Evolutionary conservation across 345 rosid species (phyloP).

Genomic region (Gossypium raimondii): DNA sequence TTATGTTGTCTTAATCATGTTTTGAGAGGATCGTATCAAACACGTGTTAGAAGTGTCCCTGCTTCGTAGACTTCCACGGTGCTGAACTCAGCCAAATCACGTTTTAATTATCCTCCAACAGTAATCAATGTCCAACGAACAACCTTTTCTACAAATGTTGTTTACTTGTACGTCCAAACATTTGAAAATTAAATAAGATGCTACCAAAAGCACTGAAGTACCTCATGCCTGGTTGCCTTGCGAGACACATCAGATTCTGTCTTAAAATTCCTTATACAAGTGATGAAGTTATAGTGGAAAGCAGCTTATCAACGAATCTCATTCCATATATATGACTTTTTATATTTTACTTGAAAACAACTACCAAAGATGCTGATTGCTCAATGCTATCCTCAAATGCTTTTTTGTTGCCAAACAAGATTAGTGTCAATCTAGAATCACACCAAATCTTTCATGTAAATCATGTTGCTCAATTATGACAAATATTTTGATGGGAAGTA

Average conservation of each 20-base stretch:
- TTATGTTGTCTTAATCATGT: no score
- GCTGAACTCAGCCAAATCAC: neutral
- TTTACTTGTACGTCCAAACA: neutral
- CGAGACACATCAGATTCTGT: neutral
- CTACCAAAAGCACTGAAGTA: neutral
- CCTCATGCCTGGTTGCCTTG: neutral
- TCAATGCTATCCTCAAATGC: neutral
- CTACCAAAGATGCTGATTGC: slow-evolving; percentile 2
- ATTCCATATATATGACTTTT: slow-evolving; percentile 19
- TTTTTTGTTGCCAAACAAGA: neutral
- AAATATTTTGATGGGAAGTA: no score
- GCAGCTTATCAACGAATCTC: slow-evolving; percentile 23
- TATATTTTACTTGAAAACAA: slow-evolving; percentile 10
- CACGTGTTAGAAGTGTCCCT: no score
- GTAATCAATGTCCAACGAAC: neutral
- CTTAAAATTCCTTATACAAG: neutral
- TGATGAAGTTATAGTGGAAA: slow-evolving; percentile 2
- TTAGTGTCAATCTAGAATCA: neutral
- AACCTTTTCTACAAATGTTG: neutral
- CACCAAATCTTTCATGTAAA: slow-evolving; percentile 5
- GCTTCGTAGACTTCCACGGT: neutral
- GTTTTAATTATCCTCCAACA: neutral
- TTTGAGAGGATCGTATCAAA: no score
- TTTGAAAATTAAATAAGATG: neutral
- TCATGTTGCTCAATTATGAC: no score